Base-by-base conservation (phyloP, 2,329 filamentous ascomycete genomes). In the Colletotrichum viniferum region DNA sequence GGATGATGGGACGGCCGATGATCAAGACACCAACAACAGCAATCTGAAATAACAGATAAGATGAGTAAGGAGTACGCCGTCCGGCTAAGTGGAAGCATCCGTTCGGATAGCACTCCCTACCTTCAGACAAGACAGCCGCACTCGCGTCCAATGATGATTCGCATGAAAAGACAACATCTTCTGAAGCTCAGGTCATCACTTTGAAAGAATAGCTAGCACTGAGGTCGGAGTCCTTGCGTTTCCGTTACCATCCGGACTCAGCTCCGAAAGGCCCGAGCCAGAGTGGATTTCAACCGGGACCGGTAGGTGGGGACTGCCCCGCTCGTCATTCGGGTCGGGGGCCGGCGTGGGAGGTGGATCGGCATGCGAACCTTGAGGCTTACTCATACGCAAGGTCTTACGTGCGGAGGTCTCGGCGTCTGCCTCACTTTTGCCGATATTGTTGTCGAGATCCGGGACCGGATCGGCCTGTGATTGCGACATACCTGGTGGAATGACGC, bases 381-480 rank as follows among this genome's bases (percentile, higher is more conserved):
- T 58, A 58, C 26, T 58, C 21, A 58, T 58, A 7, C 55, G 5
- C 13, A 58, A 26, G 6, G 18, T 26, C 21, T 2, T 58, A 8
- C 9, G 55, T 56, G 5, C 34, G 32, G n/a, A 13, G 16, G n/a
- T 21, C 18, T 48, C 36, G 21, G 24, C 21, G 7, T 28, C 28
- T 10, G 13, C 7, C 21, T 21, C 10, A 5, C 1, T 43, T 34
- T 21, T 32, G 64, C 70, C 70, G 56, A 16, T 12, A 7, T 12
- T 13, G 24, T 18, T 7, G 34, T 9, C 8, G 7, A 10, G 9
- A 18, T 5, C 5, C 28, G n/a, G 3, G 12, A 24, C 18, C 16
- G 43, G 60, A 61, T 55, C 68, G 63, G 69, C 26, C 56, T 21
- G 10, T 10, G 32, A 75, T 75, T 62, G 73, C 62, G 73, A 75